A percentile compares a stretch with the other conserved stretches of the same genome.
Conservation (phyloP, 257 asterid genomes). For the Gynochthodes officinalis region DNA sequence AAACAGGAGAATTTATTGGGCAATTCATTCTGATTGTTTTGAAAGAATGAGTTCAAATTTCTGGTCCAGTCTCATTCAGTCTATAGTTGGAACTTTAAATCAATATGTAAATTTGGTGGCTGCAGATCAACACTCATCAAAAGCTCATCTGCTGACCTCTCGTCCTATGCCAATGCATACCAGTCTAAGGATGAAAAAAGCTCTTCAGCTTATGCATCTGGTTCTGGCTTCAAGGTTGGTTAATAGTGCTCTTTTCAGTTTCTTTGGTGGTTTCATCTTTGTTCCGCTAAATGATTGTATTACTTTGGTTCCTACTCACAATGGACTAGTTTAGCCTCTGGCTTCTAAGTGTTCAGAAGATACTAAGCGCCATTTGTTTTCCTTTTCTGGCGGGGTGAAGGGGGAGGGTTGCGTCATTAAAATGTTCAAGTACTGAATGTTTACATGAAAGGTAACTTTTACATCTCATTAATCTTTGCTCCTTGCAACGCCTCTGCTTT, state of each 20-base stretch:
- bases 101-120: conserved; percentile 11
- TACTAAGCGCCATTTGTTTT: background rate
- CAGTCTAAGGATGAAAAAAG: conserved; percentile 42
- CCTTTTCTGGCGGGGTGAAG: background rate
- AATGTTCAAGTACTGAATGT: background rate
- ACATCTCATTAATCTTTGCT: background rate
- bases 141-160: conserved; percentile 38
- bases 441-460: background rate
- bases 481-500: background rate
- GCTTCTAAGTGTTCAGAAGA: background rate
- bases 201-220: conserved; percentile 36
- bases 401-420: background rate
- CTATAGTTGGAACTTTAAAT: conserved; percentile 10
- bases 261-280: background rate
- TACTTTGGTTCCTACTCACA: too few species aligned
- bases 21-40: too few species aligned
- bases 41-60: background rate
- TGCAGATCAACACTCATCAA: conserved; percentile 63
- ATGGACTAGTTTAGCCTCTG: background rate
- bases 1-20: too few species aligned
- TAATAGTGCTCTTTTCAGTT: conserved; percentile 12
- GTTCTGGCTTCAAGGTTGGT: conserved; percentile 60
- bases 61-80: background rate
- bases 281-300: background rate
- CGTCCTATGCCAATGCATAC: conserved; percentile 29